Evolutionary conservation across 768 basidiomycete genomes (phyloP), one percentile per base, ranked within the genome.

Genomic region (Pulveroboletus sp.): DNA sequence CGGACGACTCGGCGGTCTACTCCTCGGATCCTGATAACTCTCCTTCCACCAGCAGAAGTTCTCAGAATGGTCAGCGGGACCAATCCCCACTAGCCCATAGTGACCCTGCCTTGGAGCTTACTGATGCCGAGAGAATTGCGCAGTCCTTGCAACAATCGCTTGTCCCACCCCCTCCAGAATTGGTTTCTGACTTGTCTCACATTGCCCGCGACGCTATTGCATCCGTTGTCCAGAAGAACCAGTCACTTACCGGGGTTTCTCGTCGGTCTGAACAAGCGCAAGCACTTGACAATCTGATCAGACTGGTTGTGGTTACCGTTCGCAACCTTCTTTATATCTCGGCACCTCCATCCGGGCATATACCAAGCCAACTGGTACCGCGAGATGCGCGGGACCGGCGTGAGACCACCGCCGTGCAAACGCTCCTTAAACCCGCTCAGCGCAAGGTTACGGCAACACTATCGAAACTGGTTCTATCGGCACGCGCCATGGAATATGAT

Each of bases 401-500:
- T 47, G 60, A 75, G 25, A 65, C 69, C 10, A 67, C 77, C 11
- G 65, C 76, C 13, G 69, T 78, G 1, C 77, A 80, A 55, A 74
- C 82, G 3, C 72, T 85, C 8, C 72, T 92, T 36, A 92, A 91
- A 66, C 85, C 86, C 7, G 82, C 83, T 1, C 90, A 91, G 49
- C 77, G 90, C 43, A 90, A 90, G 58, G 86, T 95, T 27, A 90
- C 91, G 2, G 89, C 91, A 8, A 92, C 91, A 1, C 73, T 95
- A 9, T 94, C 90, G 17, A 87, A 94, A 63, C 75, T 97, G 24
- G 89, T 95, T 25, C 79, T 97, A 3, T 90, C 88, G 8, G 84
- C 90, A n/a, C 85, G 95, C 41, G 92, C 94, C 0, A 85, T 90
- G 69, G 82, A 87, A 58, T 90, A 88, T 51, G 85, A 90, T 59